These are phyloP conservation scores for Parathielavia appendiculata DNA, from an alignment of 495 filamentous ascomycete genomes.

Conservation along the genomic window DNA sequence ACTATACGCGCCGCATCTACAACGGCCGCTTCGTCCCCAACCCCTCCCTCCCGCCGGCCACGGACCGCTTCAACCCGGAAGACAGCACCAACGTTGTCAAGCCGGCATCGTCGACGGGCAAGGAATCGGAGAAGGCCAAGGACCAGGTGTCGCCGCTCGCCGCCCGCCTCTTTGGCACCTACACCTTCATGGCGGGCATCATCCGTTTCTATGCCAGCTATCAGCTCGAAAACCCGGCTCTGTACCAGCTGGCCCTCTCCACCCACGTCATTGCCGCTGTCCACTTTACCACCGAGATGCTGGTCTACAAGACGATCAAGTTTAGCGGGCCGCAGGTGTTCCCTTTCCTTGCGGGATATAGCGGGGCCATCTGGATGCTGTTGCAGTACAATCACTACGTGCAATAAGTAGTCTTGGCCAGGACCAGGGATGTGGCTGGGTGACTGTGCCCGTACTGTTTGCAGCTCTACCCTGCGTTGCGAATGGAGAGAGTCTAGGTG, in stretches of 20 bases:
- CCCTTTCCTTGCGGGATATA: constrained; percentile 66
- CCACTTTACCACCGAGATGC: constrained; percentile 81
- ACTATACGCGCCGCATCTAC: constrained; percentile 76
- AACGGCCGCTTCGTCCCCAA: constrained; percentile 48
- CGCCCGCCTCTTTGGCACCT: constrained; percentile 84
- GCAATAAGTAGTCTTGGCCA: constrained; percentile 10
- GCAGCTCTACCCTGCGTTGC: not conserved
- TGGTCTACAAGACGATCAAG: constrained; percentile 65
- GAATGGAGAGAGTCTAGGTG: constrained; percentile 1
- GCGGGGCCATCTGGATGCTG: constrained; percentile 76
- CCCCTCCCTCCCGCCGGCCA: constrained; percentile 29
- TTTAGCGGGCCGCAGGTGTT: constrained; percentile 63
- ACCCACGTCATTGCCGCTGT: constrained; percentile 72
- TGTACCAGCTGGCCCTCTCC: constrained; percentile 75
- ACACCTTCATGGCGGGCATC: constrained; percentile 71
- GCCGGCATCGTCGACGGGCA: constrained; percentile 43
- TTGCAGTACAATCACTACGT: constrained; percentile 65
- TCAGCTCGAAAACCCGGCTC: constrained; percentile 61
- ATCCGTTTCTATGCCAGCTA: constrained; percentile 83
- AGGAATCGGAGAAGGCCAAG: constrained; percentile 43
- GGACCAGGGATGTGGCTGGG: not conserved
- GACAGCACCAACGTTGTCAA: constrained; percentile 42
- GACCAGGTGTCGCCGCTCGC: constrained; percentile 65
- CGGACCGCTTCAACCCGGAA: constrained; percentile 38
- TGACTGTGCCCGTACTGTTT: not conserved